Conservation (phyloP, 441 rosid species). For the Bruguiera hainesii region DNA sequence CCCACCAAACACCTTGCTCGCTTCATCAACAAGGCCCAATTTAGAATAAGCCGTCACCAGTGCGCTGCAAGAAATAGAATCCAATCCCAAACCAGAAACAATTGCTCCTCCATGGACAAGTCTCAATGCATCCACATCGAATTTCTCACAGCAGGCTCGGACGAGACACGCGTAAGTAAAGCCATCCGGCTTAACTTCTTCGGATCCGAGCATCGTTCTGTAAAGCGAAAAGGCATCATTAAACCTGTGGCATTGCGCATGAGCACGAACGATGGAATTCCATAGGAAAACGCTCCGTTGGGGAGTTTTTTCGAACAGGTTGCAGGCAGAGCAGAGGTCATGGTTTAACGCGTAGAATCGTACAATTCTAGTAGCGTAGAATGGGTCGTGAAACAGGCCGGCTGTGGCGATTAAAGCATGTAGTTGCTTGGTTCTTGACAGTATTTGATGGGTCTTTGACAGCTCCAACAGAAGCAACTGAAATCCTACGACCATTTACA, state of each 20-base stretch:
- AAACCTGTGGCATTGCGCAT: constrained; percentile 45
- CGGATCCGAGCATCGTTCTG: constrained; percentile 41
- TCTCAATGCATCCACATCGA: constrained; percentile 39
- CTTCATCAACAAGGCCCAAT: constrained; percentile 43
- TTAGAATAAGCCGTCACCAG: constrained; percentile 68
- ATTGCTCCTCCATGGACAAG: constrained; percentile 53
- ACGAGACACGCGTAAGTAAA: constrained; percentile 68
- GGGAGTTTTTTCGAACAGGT: constrained; percentile 70
- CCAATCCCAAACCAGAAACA: constrained; percentile 57
- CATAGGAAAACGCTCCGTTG: constrained; percentile 72
- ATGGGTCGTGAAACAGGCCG: constrained; percentile 54
- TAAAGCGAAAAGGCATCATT: constrained; percentile 35
- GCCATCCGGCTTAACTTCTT: constrained; percentile 52
- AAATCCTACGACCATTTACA: constrained; percentile 27
- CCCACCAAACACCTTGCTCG: constrained; percentile 46
- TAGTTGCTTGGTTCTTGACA: constrained; percentile 48
- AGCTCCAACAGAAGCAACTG: constrained; percentile 42
- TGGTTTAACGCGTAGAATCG: constrained; percentile 45
- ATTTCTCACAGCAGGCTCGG: constrained; percentile 57
- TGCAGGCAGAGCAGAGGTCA: constrained; percentile 48
- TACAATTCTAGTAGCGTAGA: constrained; percentile 53
- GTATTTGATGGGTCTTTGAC: constrained; percentile 44
- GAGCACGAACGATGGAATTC: constrained; percentile 77
- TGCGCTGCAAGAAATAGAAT: constrained; percentile 58
- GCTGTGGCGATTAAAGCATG: constrained; percentile 58